Base-by-base conservation (phyloP, 2,329 filamentous ascomycete species). In the Venturia effusa region DNA sequence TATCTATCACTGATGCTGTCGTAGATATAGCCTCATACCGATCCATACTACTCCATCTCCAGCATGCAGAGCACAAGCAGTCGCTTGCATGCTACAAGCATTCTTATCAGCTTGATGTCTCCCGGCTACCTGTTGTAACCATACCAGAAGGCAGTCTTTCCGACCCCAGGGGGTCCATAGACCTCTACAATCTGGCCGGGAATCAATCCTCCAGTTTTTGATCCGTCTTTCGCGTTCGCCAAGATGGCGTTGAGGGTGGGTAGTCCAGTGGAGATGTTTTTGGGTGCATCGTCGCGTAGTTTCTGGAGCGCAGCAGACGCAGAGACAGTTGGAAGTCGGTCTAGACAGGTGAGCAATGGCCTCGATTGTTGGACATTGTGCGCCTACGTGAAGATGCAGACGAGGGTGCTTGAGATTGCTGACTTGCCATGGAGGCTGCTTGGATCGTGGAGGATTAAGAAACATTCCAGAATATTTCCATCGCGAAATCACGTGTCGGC, bases 121-220 rank as follows among this genome's bases (percentile, higher is more conserved):
- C 41, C 15, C 13, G 19, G 39, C 30, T 27, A 15, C 64, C 13
- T 3, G 32, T 22, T 11, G 34, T 24, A 65, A 59, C 76, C 84
- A 76, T 80, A 93, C 89, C 87, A 89, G 69, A 97, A 78, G 15
- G 88, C 81, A 4, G 91, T 96, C 79, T 96, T 97, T 37, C 92
- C 93, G 32, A 84, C 84, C 1, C 92, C 92, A 10, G 90, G 88
- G 13, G 92, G 91, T 0, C 93, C 93, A 83, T 90, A 96, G 61
- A 96, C 78, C 74, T 97, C 93, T 3, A 89, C 89, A 51, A 96
- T 81, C 73, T 91, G 89, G 17, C 92, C 90, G 64, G 86, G 84
- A 66, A 82, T 82, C 59, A 96, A 79, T 4, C 91, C 92, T 22
- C 82, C 81, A 63, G 70, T 69, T 22, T 51, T 37, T 17, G 40